These are phyloP conservation scores for Spinacia oleracea DNA, from an alignment of 179 eudicot genomes.

Conservation along the genomic window DNA sequence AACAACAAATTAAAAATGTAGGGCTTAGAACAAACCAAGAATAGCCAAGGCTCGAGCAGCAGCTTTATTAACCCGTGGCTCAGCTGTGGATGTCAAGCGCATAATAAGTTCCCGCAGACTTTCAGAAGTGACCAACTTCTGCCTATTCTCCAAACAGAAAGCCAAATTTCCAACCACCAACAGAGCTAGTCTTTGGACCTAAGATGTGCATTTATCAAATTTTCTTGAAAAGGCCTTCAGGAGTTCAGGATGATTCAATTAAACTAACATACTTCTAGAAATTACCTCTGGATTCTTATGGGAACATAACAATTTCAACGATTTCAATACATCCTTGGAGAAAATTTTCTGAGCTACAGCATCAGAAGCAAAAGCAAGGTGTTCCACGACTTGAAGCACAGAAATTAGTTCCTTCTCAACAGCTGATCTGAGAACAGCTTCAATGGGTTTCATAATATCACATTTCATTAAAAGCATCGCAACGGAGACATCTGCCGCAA, in stretches of 20 bases:
- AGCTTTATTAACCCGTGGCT: conserved; percentile 85
- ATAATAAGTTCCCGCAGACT: conserved; percentile 91
- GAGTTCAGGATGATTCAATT: conserved; percentile 11
- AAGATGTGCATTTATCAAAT: conserved; percentile 24
- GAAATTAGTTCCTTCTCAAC: conserved; percentile 74
- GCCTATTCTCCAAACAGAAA: conserved; percentile 85
- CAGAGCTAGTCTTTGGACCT: conserved; percentile 92
- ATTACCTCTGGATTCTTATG: conserved; percentile 86
- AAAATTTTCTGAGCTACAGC: conserved; percentile 84
- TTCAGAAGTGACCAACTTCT: conserved; percentile 80
- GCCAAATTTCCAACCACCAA: conserved; percentile 90
- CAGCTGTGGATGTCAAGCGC: conserved; percentile 75
- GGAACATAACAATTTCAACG: conserved; percentile 78
- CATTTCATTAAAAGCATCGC: conserved; percentile 86
- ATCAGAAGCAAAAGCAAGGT: conserved; percentile 86
- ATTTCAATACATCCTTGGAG: conserved; percentile 81
- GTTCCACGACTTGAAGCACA: conserved; percentile 81
- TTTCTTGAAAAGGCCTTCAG: conserved; percentile 7
- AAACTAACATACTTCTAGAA: conserved; percentile 5
- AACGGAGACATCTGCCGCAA: conserved; percentile 81
- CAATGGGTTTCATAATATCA: conserved; percentile 93
- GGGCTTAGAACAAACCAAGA: conserved; percentile 67
- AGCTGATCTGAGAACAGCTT: conserved; percentile 66
- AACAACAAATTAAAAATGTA: conserved; percentile 8
- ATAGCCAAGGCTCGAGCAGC: conserved; percentile 98